phyloP scores from a whole-genome alignment of 331 rosid genomes.

The Rosa hybrid region DNA sequence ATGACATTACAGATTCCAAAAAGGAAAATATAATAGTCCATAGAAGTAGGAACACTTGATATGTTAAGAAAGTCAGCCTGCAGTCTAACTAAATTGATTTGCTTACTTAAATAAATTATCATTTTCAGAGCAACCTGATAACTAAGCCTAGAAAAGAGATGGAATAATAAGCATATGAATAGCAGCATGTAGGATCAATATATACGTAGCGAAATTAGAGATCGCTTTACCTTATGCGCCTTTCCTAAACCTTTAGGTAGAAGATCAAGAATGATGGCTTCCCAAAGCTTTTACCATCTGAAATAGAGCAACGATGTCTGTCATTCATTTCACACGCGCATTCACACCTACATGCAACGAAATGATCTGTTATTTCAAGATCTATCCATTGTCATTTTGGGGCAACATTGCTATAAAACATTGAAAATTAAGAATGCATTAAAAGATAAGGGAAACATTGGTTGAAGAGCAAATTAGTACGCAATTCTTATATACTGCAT shows the following conservation, averaged over 20 bases:
- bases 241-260: conserved; percentile 73
- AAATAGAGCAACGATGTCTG: conserved; percentile 85
- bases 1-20: no score
- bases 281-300: conserved; percentile 93
- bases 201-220: not conserved
- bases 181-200: not conserved
- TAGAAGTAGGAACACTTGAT: no score
- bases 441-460: not conserved
- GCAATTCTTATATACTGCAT: conserved; percentile 58
- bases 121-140: conserved; percentile 59
- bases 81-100: no score
- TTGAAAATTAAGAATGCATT: not conserved
- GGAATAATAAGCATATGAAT: not conserved
- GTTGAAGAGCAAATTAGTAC: conserved; percentile 32
- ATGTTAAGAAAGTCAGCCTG: no score
- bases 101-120: no score
- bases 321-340: conserved; percentile 33
- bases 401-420: not conserved
- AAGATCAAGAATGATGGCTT: conserved; percentile 83
- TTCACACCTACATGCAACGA: conserved; percentile 8
- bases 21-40: no score
- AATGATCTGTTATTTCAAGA: not conserved
- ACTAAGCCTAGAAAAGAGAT: conserved; percentile 58
- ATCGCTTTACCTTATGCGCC: conserved; percentile 62
- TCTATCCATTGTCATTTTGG: not conserved